Base-by-base conservation (phyloP, 1,284 basidiomycete species). In the Ganoderma boninense region DNA sequence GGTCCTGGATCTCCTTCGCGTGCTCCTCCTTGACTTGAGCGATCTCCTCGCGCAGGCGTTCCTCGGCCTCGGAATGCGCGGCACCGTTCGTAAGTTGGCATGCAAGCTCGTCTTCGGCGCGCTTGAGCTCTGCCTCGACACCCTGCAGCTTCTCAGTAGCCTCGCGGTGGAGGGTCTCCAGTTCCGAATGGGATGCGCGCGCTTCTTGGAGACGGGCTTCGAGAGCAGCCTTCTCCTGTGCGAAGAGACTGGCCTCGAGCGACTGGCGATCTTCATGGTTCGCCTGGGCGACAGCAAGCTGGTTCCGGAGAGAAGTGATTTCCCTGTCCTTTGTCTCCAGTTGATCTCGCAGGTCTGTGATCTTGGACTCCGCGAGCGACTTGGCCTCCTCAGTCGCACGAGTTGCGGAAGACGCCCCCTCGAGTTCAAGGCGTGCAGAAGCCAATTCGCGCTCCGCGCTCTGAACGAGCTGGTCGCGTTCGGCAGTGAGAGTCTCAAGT, bases 21-120 rank as follows among this genome's bases (percentile, higher is more conserved):
- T 86, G 84, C 60, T 80, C 79, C 57, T 79, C 74, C 69, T 80
- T 82, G 62, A 85, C 74, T 40, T 79, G 77, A n/a, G 76, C 80
- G 1, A 87, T 74, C 65, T 80, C 74, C 5, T 60, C 38, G 40
- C 75, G 75, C 20, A 80, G 66, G 1, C 66, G 64, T 11, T 71
- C 68, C 49, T 80, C 76, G 1, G 72, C 68, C 57, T 74, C 67
- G 1, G 71, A 72, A 46, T 71, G 74, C 4, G 69, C 64, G 4
- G 74, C 64, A 54, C 67, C 71, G 57, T 71, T 73, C 1, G 74
- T 70, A 0, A 77, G 72, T 7, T 75, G 70, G 43, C 49, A 46
- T 2, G 71, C 65, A 18, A 78, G 71, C n/a, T 79, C 77, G 38
- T 78, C 75, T 10, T 75, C 73, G 2, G 70, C 64, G 10, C 69